Conservation (phyloP, 2,329 filamentous ascomycete genomes). For the Colletotrichum sp. region DNA sequence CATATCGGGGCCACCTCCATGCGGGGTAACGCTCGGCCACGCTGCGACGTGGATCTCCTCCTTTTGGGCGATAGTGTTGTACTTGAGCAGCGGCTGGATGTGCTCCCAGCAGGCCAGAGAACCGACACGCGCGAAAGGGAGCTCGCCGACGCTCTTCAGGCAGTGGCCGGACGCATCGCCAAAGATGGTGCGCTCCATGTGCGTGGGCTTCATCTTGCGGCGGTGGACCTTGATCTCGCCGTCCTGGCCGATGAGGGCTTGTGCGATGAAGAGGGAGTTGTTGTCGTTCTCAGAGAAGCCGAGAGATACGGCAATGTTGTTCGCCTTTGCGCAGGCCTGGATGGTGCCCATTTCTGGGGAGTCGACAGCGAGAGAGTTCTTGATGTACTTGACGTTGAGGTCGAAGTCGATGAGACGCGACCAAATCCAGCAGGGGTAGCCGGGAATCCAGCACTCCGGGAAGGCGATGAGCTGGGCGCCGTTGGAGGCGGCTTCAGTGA, state of each 20-base stretch:
- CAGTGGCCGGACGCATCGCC: conserved; percentile 15
- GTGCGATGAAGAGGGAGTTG: conserved; percentile 51
- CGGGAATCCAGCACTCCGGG: conserved; percentile 59
- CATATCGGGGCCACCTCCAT: conserved; percentile 1
- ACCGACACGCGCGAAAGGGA: conserved; percentile 56
- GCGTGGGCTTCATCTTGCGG: conserved; percentile 58
- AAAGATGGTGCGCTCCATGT: conserved; percentile 55
- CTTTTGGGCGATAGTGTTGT: conserved; percentile 28
- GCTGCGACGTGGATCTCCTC: conserved; percentile 34
- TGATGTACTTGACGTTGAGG: conserved; percentile 35
- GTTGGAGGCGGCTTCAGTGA: conserved; percentile 57
- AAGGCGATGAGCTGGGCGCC: conserved; percentile 61
- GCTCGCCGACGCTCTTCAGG: conserved; percentile 50
- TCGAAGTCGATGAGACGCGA: conserved; percentile 34
- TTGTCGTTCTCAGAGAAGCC: conserved; percentile 55
- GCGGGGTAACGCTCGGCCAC: conserved; percentile 27
- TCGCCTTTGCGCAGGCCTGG: conserved; percentile 42
- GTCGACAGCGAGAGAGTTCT: conserved; percentile 45
- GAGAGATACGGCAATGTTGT: conserved; percentile 50
- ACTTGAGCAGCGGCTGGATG: conserved; percentile 53
- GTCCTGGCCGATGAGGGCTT: conserved; percentile 45
- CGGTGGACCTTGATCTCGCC: conserved; percentile 45
- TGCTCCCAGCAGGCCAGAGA: conserved; percentile 64
- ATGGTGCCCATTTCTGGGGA: conserved; percentile 50
- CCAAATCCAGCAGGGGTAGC: conserved; percentile 54